These are phyloP conservation scores for Apiotrichum sp. DNA, from an alignment of 1,284 basidiomycete genomes.

Conservation along the genomic window DNA sequence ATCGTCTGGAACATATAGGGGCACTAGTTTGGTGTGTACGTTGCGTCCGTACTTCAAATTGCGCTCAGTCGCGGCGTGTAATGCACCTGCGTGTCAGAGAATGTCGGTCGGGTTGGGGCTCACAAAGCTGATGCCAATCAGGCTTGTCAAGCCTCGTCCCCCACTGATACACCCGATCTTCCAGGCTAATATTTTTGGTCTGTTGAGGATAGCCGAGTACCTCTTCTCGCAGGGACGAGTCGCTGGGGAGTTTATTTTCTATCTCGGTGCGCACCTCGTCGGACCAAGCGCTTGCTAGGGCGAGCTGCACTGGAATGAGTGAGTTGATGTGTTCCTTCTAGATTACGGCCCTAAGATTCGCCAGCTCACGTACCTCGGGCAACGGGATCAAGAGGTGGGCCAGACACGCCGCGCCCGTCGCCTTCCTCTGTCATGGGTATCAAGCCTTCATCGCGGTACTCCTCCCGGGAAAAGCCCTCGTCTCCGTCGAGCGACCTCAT, in stretches of 20 bases:
- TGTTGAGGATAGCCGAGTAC: no score
- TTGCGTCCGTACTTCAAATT: neutral
- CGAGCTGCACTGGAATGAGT: neutral
- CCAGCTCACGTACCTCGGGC: neutral
- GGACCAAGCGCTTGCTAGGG: neutral
- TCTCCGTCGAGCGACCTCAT: neutral
- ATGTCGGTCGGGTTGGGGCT: no score
- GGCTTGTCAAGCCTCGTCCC: neutral
- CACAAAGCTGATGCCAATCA: neutral
- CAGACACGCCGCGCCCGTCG: neutral
- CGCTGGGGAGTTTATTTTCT: neutral
- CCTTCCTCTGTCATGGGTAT: neutral
- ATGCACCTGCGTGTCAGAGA: no score
- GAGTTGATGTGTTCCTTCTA: no score
- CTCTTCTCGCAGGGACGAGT: no score
- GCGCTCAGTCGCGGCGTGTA: neutral
- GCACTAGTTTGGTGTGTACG: neutral
- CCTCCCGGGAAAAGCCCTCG: neutral
- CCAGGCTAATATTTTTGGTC: no score
- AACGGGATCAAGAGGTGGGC: neutral
- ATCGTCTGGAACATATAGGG: neutral
- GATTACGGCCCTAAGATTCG: no score
- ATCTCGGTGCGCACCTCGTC: neutral
- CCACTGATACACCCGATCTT: neutral
- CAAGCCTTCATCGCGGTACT: no score